Evolutionary conservation across 257 asterid species (phyloP), one percentile per base, ranked within the genome.

Genomic region (Capsicum pubescens): DNA sequence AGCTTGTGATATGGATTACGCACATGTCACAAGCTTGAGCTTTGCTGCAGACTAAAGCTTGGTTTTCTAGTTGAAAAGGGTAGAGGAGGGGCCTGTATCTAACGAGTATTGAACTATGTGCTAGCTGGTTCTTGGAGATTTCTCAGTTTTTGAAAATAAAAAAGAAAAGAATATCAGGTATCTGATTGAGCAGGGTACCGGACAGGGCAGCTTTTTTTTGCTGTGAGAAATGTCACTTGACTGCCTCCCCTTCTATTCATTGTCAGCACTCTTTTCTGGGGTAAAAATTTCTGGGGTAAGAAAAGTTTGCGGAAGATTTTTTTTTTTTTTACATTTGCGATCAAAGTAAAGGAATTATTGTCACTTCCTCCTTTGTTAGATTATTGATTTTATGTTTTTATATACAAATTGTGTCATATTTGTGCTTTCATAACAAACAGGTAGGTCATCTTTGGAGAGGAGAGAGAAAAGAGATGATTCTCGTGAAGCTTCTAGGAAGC

Each of bases 401-500:
- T 14, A 35, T 52, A 8, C 82, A 32, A 54, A 26, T 26, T 0
- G 50, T 77, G 16, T 66, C 36, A 77, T 69, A 72, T 81, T 59
- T 72, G n/a, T 14, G 32, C 67, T 71, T 68, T 66, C 80, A 54
- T 54, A 56, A 85, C 42, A 82, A 76, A 71, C 87, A 90, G 94
- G 84, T 84, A 91, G 77, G 64, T 86, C 91, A 60, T 89, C 94
- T 85, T 60, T 46, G 69, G 97, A 92, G 85, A 90, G 90, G 86
- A 92, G 90, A 83, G 94, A 85, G 82, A 85, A 82, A 83, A 91
- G 90, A 71, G 93, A 91, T n/a, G 91, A 91, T 83, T 89, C 91
- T n/a, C 88, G 87, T 0, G 97, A 92, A 72, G 87, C 90, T 60
- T 84, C 88, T 80, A 90, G 88, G 85, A 95, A 92, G 90, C 95